phyloP scores from a whole-genome alignment of 257 asterid species.

The Solanum chmielewskii region DNA sequence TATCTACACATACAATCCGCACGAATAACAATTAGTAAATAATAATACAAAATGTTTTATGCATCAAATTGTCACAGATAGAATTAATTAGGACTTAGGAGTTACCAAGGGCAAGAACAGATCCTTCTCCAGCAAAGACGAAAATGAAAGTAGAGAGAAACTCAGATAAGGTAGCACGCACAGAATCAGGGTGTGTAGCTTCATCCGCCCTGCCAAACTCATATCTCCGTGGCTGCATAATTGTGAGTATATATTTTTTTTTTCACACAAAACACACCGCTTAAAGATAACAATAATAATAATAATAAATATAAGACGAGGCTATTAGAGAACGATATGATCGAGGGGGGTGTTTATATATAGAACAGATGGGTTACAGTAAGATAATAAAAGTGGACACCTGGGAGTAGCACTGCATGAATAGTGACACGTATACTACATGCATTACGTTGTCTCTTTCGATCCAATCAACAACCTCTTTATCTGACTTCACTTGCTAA shows the following conservation, averaged over 20 bases:
- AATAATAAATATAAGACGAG: neutral
- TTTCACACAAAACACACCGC: neutral
- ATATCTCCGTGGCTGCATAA: conserved; percentile 53
- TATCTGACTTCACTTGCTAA: neutral
- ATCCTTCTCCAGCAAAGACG: conserved; percentile 90
- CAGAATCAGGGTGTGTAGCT: conserved; percentile 89
- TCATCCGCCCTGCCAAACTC: conserved; percentile 78
- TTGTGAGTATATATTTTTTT: neutral
- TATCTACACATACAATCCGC: conserved; percentile 19
- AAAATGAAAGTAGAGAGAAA: conserved; percentile 79
- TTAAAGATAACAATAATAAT: no score
- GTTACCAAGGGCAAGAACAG: conserved; percentile 65
- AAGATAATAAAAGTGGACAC: conserved; percentile 38
- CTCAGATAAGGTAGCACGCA: conserved; percentile 73
- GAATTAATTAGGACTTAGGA: neutral
- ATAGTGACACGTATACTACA: conserved; percentile 52
- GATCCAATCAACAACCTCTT: neutral
- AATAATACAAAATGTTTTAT: neutral
- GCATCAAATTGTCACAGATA: neutral
- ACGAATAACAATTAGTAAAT: neutral
- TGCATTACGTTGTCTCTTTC: conserved; percentile 11
- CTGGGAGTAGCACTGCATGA: conserved; percentile 58
- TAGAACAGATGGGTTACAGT: neutral
- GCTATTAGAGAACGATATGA: neutral
- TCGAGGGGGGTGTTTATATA: neutral